Percentiles rank a stretch among this genome's conserved stretches.
Conservation (phyloP, 208 protist genomes). For the Trypanosoma melophagium region DNA sequence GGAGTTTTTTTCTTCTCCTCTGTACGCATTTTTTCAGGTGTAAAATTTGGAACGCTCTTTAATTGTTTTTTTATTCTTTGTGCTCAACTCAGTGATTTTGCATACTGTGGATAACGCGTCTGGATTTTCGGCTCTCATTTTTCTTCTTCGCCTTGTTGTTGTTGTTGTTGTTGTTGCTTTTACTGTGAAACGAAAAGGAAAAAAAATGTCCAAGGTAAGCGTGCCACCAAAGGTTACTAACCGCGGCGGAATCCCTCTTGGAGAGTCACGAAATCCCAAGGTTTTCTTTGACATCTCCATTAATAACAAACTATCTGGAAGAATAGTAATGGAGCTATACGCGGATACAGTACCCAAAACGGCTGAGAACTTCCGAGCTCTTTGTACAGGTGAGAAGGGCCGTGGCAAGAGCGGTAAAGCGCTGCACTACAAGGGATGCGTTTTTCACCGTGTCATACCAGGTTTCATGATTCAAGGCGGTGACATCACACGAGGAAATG, state of each 20-base stretch:
- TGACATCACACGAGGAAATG: slow-evolving; percentile 96
- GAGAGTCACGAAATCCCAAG: slow-evolving; percentile 54
- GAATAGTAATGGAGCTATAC: slow-evolving; percentile 93
- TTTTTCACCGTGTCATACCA: slow-evolving; percentile 96
- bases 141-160: slow-evolving; percentile 4
- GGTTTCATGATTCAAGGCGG: slow-evolving; percentile 98
- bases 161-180: slow-evolving; percentile 10
- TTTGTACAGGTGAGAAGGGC: slow-evolving; percentile 93
- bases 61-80: slow-evolving; percentile 13
- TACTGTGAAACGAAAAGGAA: slow-evolving; percentile 4
- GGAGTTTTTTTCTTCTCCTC: no score
- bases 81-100: neutral
- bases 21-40: no score
- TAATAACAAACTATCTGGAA: slow-evolving; percentile 59
- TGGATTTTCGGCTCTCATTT: slow-evolving; percentile 19
- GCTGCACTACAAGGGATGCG: slow-evolving; percentile 96
- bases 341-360: slow-evolving; percentile 92
- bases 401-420: slow-evolving; percentile 89
- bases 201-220: slow-evolving; percentile 56
- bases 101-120: neutral
- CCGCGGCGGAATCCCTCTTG: slow-evolving; percentile 26
- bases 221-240: slow-evolving; percentile 46
- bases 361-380: slow-evolving; percentile 93
- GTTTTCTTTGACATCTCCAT: slow-evolving; percentile 91
- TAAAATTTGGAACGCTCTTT: no score